Evolutionary conservation across 108 stramenopile genomes (phyloP).

Genomic region (Cyclotella choctawhatcheeana): DNA sequence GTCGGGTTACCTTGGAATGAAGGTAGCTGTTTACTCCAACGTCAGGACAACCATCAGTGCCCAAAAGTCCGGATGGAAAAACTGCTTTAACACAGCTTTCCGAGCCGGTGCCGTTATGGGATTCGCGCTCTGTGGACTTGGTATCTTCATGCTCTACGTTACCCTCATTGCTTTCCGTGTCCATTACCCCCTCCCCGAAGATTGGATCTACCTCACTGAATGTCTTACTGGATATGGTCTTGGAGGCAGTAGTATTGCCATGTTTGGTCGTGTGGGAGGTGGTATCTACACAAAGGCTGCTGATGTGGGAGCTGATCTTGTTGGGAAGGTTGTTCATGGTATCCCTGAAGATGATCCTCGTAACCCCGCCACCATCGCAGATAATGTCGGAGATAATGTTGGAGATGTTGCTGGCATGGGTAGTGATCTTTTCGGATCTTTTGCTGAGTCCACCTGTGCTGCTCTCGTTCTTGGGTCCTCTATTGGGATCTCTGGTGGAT

Average conservation of each 20-base stretch:
- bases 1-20: constrained; percentile 97
- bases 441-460: constrained; percentile 98
- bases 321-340: constrained; percentile 98
- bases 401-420: constrained; percentile 99
- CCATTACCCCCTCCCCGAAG: constrained; percentile 74
- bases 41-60: constrained; percentile 95
- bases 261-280: constrained; percentile 99
- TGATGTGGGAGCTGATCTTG: constrained; percentile 99
- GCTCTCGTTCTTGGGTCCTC: constrained; percentile 94
- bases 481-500: constrained; percentile 83
- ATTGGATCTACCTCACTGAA: constrained; percentile 95
- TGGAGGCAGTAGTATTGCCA: constrained; percentile 97
- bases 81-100: constrained; percentile 96
- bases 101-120: constrained; percentile 98
- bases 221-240: constrained; percentile 96
- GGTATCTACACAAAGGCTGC: constrained; percentile 99
- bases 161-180: constrained; percentile 79
- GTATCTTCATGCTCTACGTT: constrained; percentile 89
- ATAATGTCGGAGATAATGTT: constrained; percentile 99
- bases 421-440: constrained; percentile 97
- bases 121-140: constrained; percentile 95
- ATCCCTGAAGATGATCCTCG: constrained; percentile 99
- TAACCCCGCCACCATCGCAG: constrained; percentile 99
- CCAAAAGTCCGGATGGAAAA: constrained; percentile 85
- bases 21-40: constrained; percentile 97